Base-by-base conservation (phyloP, 495 filamentous ascomycete genomes). In the Darksidea phi region DNA sequence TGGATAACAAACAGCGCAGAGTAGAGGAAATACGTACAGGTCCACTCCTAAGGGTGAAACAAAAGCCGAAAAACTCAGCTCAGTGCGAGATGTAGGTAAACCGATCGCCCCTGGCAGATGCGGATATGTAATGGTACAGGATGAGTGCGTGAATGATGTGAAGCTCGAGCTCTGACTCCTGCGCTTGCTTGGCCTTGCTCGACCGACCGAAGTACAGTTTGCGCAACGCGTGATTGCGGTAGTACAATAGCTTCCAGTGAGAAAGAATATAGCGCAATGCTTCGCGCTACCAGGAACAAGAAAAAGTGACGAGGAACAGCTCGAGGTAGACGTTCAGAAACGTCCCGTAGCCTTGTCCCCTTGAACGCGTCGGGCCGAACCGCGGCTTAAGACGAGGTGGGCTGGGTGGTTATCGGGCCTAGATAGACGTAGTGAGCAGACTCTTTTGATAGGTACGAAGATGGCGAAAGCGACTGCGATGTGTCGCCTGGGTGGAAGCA, bases 21-120 rank as follows among this genome's bases (percentile, higher is more conserved):
- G 34, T 26, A 45, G 46, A 54, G 60, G 59, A 56, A 53, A 61
- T 68, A 68, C 66, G 66, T 68, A 68, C 66, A 68, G 45, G 56
- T 64, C 65, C 59, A 13, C 45, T 51, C 28, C 49, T 12, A 34
- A 12, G 42, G 17, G 15, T 51, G 28, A 57, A 54, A 61, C 34
- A 37, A 61, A 49, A 43, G 53, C 47, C 52, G n/a, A 32, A 34
- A 56, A 61, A 57, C 48, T 50, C 34, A 55, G 64, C 59, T 58
- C 42, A 59, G 50, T 49, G 8, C 48, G 46, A 49, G 38, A 20
- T 36, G 45, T 45, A 34, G 48, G 47, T 18, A 64, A 24, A 57
- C 65, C 65, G 65, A 67, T 63, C 59, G 65, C 65, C 65, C 50
- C 61, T 67, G 65, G 65, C 65, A 64, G 65, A 67, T 64, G 47